phyloP scores from a whole-genome alignment of 2,329 filamentous ascomycete genomes.

The Talaromyces marneffei region DNA sequence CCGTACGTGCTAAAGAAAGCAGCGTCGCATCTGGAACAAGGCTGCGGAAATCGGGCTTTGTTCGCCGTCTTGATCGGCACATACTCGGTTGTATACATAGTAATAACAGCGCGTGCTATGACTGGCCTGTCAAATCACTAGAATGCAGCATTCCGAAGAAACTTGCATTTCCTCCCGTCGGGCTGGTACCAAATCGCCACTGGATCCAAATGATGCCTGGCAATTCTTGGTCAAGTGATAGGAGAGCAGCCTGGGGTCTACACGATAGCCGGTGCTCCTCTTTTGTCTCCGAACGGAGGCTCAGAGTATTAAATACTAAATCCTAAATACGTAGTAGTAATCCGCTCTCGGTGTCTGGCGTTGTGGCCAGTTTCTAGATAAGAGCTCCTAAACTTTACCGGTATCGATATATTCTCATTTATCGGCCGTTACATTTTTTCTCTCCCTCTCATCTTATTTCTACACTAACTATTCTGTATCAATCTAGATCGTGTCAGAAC shows the following conservation, averaged over 20 bases:
- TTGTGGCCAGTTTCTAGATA: not conserved
- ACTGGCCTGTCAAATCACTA: not conserved
- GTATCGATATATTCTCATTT: too few species aligned
- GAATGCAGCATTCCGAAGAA: not conserved
- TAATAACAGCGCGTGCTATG: not conserved
- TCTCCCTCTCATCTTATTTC: not conserved
- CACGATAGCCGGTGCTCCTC: too few species aligned
- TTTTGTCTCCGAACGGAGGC: not conserved
- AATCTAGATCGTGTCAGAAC: not conserved
- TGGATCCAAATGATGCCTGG: not conserved
- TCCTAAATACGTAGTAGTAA: too few species aligned
- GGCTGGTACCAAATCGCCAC: too few species aligned
- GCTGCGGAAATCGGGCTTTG: not conserved
- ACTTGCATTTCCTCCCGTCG: too few species aligned
- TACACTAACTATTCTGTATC: not conserved
- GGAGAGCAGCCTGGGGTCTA: not conserved
- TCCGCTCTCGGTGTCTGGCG: too few species aligned
- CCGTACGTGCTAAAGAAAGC: too few species aligned
- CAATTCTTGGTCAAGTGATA: constrained; percentile 6
- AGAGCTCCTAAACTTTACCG: constrained; percentile 1
- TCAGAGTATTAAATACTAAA: too few species aligned
- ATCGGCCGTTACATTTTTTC: not conserved
- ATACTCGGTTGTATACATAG: too few species aligned
- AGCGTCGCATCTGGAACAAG: not conserved
- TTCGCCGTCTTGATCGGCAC: not conserved